A percentile compares a stretch with the other conserved stretches of the same genome.
Evolutionary conservation across 164 flowering plant species (phyloP).

Genomic region (Amborella trichopoda): DNA sequence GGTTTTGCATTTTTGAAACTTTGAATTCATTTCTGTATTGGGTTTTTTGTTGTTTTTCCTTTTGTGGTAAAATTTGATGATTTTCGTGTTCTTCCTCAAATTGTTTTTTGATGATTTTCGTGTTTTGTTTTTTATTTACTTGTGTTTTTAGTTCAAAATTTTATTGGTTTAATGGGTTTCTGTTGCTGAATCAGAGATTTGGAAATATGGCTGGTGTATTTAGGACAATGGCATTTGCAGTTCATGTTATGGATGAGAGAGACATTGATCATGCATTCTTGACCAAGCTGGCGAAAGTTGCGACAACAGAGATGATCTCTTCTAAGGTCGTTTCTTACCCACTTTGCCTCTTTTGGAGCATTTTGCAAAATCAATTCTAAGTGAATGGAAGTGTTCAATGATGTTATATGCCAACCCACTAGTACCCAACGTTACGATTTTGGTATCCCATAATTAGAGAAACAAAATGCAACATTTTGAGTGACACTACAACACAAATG

Average conservation of each 20-base stretch:
- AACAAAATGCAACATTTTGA: not conserved
- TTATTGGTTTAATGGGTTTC: not conserved
- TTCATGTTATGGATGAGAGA: constrained; percentile 38
- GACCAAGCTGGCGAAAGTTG: constrained; percentile 71
- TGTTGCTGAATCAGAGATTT: constrained; percentile 41
- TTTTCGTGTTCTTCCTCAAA: not conserved
- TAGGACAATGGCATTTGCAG: constrained; percentile 74
- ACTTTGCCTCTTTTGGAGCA: not conserved
- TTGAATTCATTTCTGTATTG: not conserved
- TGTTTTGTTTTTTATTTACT: not conserved
- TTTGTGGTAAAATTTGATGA: too few species aligned
- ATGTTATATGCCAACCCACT: not conserved
- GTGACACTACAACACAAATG: not conserved
- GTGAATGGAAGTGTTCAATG: not conserved
- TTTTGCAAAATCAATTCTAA: not conserved
- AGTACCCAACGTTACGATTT: not conserved
- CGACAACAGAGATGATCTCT: constrained; percentile 74
- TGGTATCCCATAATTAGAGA: not conserved
- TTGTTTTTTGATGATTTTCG: not conserved
- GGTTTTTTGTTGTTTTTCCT: not conserved
- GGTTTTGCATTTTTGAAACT: not conserved
- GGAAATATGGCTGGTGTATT: constrained; percentile 84
- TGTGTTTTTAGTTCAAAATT: not conserved
- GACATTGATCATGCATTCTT: constrained; percentile 59
- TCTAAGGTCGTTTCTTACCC: constrained; percentile 66